Base-by-base conservation (phyloP, 2,329 filamentous ascomycete species). In the Sclerotinia minor region DNA sequence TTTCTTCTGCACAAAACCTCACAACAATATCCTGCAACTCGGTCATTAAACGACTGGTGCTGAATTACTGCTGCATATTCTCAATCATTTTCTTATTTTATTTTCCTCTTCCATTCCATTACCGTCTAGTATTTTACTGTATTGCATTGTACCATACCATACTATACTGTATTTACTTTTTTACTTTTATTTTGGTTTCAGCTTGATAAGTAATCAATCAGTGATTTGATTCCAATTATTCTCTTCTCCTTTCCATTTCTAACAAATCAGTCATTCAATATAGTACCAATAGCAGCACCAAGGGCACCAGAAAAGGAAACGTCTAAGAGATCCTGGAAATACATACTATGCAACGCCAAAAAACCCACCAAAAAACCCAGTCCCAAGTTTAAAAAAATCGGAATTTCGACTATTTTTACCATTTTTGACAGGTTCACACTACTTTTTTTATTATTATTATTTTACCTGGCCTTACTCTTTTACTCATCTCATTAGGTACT, bases 1-100 rank as follows among this genome's bases (percentile, higher is more conserved):
- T 41, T 41, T 41, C n/a, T 41, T 49, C 44, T 35, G 58, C 58
- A 60, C 44, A 35, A 35, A 60, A 17, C 15, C 49, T 41, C 15
- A 41, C 38, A 41, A 9, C 44, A 3, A 29, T 29, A 29, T 5
- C 29, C 29, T 29, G 2, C 29, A 29, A 29, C 29, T 61, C 45
- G 29, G 29, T 50, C 29, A 49, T 49, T 35, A 60, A 60, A 60
- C 13, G 29, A 60, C 58, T 60, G 44, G 58, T 60, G n/a, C 57
- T 29, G 57, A 29, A 32, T 32, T 17, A 47, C n/a, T 60, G 57
- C 26, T 54, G 52, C 32, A 32, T 35, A 15, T 5, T 29, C 41
- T 47, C 57, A n/a, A n/a, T n/a, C n/a, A n/a, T 45, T 44, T 32
- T 47, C 11, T 17, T 47, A 47, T 32, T 26, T n/a, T 8, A 41